Evolutionary conservation across 768 basidiomycete species (phyloP), one percentile per base, ranked within the genome.

Genomic region (Trametes punicea): DNA sequence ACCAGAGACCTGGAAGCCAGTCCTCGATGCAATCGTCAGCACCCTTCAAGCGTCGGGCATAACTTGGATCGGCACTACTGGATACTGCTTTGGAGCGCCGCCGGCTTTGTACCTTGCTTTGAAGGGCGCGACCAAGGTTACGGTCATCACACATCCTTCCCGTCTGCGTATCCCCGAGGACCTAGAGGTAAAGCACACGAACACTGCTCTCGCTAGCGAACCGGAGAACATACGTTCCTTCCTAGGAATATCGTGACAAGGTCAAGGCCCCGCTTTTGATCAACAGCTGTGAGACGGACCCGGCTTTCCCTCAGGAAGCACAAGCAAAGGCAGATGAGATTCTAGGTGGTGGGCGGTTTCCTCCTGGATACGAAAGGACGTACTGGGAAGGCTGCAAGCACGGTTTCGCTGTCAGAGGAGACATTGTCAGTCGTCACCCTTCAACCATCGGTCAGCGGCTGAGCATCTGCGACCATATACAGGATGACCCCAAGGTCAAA

Each of bases 81-180:
- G 77, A 0, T 77, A 74, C 64, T 79, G 78, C 64, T 74, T 73
- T 56, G 74, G 75, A 29, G 77, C 69, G 3, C 74, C 75, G n/a
- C 79, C 77, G 40, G 64, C 67, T 30, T 74, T 76, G 65, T 71
- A 79, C 55, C 71, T 81, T 39, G 76, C 80, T 0, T 72, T 76
- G 48, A 75, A 76, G 30, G 66, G 71, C 49, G 39, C 65, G 29
- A 69, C 74, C 61, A 62, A 75, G 16, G 77, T 73, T 38, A 71
- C 70, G 2, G 73, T 71, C 20, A 66, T 77, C 38, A 53, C 75
- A 1, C 82, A 83, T 62, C 82, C 82, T 0, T 80, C 80, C 2
- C 61, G 73, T 2, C 67, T 80, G 30, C 29, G 71, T 21, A 50
- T 74, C 26, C 72, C 74, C 4, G 64, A 65, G 7, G 76, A 77